Evolutionary conservation across 2,329 filamentous ascomycete genomes (phyloP), one percentile per base, ranked within the genome.

Genomic region (Pseudocercospora vitis): DNA sequence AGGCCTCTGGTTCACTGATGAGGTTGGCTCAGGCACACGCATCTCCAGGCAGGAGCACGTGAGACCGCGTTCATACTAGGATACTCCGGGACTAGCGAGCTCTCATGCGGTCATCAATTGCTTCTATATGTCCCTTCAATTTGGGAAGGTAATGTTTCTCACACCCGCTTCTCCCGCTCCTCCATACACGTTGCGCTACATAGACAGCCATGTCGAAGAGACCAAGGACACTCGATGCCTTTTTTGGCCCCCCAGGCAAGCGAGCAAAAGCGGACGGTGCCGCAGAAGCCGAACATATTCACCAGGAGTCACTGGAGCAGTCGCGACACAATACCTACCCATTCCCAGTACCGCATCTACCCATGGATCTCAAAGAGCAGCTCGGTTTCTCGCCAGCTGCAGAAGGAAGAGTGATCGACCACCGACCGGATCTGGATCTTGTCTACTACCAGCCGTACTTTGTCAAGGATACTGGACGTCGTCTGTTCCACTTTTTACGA

Each of bases 371-470:
- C 39, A 56, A 58, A 61, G 71, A 75, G 23, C 66, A 70, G 19
- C 56, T 81, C 1, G 70, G 70, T 35, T 72, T 72, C 40, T 66
- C 65, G 1, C 70, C 71, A 23, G 77, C 78, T 1, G 72, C 76
- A 16, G 74, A 81, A 55, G 81, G 78, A 1, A 77, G 73, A 40
- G 63, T 68, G 2, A 85, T 91, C 60, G 82, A 83, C 61, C 78
- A 89, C 64, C 83, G 87, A 63, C 80, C 82, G 0, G 81, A 91
- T 58, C 77, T 91, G 0, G 86, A 91, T 66, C 76, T 92, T 0
- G 71, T 91, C 7, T 89, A 89, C 70, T 91, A 86, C 67, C 79
- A 89, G 63, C 87, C 88, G 0, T 91, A 87, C 59, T 78, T 91
- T 3, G 80, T 85, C 0, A 72, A 75, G 2, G 69, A 77, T 9